phyloP scores from a whole-genome alignment of 352 stramenopile species.

The Phytopythium vexans region DNA sequence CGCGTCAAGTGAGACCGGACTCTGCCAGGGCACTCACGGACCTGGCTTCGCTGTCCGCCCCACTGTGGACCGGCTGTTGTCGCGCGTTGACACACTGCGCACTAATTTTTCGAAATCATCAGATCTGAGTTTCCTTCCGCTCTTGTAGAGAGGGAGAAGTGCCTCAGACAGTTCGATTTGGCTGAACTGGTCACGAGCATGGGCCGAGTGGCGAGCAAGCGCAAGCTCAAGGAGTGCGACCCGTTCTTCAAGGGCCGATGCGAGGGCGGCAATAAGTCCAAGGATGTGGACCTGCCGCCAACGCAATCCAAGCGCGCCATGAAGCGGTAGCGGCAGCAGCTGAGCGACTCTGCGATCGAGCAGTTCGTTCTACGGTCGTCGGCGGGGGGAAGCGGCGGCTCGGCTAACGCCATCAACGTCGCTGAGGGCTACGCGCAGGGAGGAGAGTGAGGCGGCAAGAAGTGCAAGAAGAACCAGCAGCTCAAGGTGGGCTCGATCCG shows the following conservation, averaged over 20 bases:
- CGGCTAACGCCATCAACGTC: constrained; percentile 8
- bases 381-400: too few species aligned
- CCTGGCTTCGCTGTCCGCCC: too few species aligned
- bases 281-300: constrained; percentile 64
- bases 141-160: constrained; percentile 17
- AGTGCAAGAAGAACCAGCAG: constrained; percentile 34
- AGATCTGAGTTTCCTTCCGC: background rate
- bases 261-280: constrained; percentile 65
- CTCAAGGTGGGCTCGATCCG: constrained; percentile 57
- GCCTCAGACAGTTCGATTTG: constrained; percentile 17
- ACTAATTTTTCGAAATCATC: background rate
- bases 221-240: constrained; percentile 86
- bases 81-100: too few species aligned
- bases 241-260: constrained; percentile 85
- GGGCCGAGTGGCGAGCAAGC: constrained; percentile 69
- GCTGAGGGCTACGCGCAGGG: constrained; percentile 1
- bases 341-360: constrained; percentile 63
- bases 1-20: too few species aligned
- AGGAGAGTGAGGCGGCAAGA: constrained; percentile 16
- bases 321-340: constrained; percentile 68
- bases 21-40: too few species aligned
- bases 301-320: constrained; percentile 74
- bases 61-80: too few species aligned
- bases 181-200: constrained; percentile 29
- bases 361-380: constrained; percentile 59